phyloP scores from a whole-genome alignment of 2,329 filamentous ascomycete genomes.

The Fusarium penzigii region DNA sequence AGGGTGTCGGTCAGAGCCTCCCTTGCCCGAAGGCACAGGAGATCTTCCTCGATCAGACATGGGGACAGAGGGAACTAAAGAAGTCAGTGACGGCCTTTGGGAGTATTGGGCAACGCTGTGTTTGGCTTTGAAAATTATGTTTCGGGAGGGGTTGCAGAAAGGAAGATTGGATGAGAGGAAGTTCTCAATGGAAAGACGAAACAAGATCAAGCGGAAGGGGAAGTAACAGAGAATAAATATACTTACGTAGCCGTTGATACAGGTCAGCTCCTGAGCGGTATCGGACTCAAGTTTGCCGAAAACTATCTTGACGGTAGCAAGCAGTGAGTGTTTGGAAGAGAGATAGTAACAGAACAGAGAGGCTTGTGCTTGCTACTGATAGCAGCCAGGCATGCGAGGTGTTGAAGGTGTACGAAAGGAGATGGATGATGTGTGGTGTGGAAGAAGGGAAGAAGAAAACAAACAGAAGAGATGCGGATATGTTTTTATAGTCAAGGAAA shows the following conservation, averaged over 20 bases:
- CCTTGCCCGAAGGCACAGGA: slow-evolving; percentile 19
- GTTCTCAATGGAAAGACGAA: not conserved
- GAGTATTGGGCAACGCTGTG: not conserved
- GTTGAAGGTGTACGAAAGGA: not conserved
- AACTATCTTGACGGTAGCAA: not conserved
- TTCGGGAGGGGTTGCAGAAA: slow-evolving; percentile 1
- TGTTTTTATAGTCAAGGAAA: not conserved
- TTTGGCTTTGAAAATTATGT: not conserved
- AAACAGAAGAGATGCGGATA: not conserved
- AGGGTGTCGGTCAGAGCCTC: slow-evolving; percentile 15
- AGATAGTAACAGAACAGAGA: slow-evolving; percentile 3
- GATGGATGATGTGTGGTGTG: not conserved
- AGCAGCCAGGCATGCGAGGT: too few relatives aligned
- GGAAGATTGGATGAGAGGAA: not conserved
- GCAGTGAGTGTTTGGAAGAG: slow-evolving; percentile 8
- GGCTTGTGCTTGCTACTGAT: not conserved
- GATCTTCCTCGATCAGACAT: slow-evolving; percentile 39
- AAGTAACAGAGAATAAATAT: slow-evolving; percentile 4
- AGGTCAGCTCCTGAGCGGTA: too few relatives aligned
- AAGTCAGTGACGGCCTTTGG: slow-evolving; percentile 2
- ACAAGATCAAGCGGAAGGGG: not conserved
- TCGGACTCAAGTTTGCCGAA: too few relatives aligned
- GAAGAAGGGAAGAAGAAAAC: not conserved
- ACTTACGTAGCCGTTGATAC: not conserved
- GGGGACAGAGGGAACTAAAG: slow-evolving; percentile 4